These are phyloP conservation scores for Rhizoclosmatium globosum DNA, from an alignment of 192 early-diverging fungal species.

Conservation along the genomic window DNA sequence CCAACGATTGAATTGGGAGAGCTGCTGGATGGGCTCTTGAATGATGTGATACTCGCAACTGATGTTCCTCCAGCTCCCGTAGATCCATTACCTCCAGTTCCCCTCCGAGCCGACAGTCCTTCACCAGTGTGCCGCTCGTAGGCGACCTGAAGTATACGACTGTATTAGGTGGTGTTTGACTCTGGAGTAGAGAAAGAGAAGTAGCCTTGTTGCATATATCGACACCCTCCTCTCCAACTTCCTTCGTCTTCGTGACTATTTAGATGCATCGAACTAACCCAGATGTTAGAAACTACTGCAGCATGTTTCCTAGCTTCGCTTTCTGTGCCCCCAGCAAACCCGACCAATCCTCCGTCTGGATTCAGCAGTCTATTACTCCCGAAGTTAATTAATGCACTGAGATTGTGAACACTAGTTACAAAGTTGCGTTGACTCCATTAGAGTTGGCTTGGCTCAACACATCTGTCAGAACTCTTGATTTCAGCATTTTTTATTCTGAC, in stretches of 20 bases:
- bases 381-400: neutral
- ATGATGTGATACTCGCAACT: neutral
- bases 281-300: constrained; percentile 51
- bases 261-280: too few species aligned
- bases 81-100: neutral
- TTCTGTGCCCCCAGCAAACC: constrained; percentile 47
- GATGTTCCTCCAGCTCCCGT: neutral
- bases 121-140: constrained; percentile 54
- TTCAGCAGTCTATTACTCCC: constrained; percentile 49
- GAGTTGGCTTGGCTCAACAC: constrained; percentile 48
- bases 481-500: constrained; percentile 45
- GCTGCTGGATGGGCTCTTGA: neutral
- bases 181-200: neutral
- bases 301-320: constrained; percentile 45
- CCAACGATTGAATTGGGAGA: constrained; percentile 14
- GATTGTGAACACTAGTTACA: constrained; percentile 33
- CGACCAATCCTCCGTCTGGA: constrained; percentile 51
- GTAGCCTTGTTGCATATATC: too few species aligned
- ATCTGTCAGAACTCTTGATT: constrained; percentile 44
- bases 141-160: constrained; percentile 27
- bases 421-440: constrained; percentile 41
- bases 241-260: too few species aligned
- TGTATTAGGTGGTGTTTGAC: neutral
- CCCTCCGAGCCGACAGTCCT: constrained; percentile 13
- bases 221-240: too few species aligned